Conservation (phyloP, 148 eudicot genomes). For the Drosera capensis region DNA sequence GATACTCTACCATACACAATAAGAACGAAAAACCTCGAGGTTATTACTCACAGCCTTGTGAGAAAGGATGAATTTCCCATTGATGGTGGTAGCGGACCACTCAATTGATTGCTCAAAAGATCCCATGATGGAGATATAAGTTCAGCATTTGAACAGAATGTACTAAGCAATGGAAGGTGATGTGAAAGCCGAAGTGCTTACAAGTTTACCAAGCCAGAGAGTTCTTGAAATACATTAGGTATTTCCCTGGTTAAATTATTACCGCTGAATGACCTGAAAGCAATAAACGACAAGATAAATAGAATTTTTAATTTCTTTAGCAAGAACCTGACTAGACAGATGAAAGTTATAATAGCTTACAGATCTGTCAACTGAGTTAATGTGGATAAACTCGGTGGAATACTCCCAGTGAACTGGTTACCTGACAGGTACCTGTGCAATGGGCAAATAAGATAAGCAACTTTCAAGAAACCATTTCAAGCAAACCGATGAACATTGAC, state of each 20-base stretch:
- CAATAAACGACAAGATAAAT: slow-evolving; percentile 1
- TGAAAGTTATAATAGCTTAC: slow-evolving; percentile 28
- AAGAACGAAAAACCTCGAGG: background rate
- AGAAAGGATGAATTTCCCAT: slow-evolving; percentile 56
- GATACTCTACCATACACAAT: background rate
- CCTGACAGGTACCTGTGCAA: slow-evolving; percentile 51
- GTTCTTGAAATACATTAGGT: slow-evolving; percentile 66
- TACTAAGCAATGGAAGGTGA: background rate
- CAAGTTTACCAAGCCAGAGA: slow-evolving; percentile 50
- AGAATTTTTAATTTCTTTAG: background rate
- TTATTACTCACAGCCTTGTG: slow-evolving; percentile 54
- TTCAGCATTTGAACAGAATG: background rate
- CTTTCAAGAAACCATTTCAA: background rate
- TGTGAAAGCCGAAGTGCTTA: slow-evolving; percentile 13
- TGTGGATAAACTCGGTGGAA: slow-evolving; percentile 50
- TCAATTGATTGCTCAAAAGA: slow-evolving; percentile 62
- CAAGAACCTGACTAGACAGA: background rate
- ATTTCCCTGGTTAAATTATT: slow-evolving; percentile 61
- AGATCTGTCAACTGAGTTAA: slow-evolving; percentile 61
- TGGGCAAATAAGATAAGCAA: slow-evolving; percentile 1
- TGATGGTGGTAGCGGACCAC: slow-evolving; percentile 70
- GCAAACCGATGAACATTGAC: background rate
- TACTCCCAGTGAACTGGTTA: slow-evolving; percentile 68
- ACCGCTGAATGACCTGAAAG: slow-evolving; percentile 44
- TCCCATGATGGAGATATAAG: slow-evolving; percentile 28